Base-by-base conservation (phyloP, 208 protist species). In the Trypanosoma boissoni region DNA sequence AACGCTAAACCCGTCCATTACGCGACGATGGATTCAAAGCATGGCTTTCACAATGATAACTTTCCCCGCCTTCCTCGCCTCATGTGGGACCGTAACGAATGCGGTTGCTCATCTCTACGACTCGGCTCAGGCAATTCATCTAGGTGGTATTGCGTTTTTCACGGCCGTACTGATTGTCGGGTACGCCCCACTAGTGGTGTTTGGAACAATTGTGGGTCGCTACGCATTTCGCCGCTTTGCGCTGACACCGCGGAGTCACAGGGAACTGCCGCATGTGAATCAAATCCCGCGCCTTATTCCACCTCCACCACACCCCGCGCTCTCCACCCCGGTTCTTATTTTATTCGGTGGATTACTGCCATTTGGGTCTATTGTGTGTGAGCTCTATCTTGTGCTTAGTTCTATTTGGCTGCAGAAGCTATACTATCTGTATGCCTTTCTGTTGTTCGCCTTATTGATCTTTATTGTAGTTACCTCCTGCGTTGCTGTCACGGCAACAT, bases 341-440 rank as follows among this genome's bases (percentile, higher is more conserved):
- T 9, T 86, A 3, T 46, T 91, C 5, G 90, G 85, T 42, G 97
- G 97, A 7, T 52, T 96, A 3, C 75, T 98, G 10, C 97, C 97
- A 1, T 99, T 98, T 63, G 89, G 91, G 6, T 86, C 84, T 2
- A 96, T 99, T 63, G 98, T 97, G 43, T 91, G 98, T 41, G 96
- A 98, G 59, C 92, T 98, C 55, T 97, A 92, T 64, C 97, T 98
- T 46, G 73, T 98, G 10, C 96, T 98, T 60, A 92, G 80, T 14
- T 96, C 88, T 2, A 84, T 98, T 26, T 99, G 96, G 97, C 78
- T 95, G n/a, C 97, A 98, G 77, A 98, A 98, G 61, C 78, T 94
- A 28, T 99, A 98, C 68, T 97, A 98, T 65, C 75, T 99, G 1
- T 99, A 98, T 64, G 93, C 93, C 4, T 98, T 98, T 75, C 64